Conservation (phyloP, 2,329 filamentous ascomycete genomes). For the Alternaria conjuncta region DNA sequence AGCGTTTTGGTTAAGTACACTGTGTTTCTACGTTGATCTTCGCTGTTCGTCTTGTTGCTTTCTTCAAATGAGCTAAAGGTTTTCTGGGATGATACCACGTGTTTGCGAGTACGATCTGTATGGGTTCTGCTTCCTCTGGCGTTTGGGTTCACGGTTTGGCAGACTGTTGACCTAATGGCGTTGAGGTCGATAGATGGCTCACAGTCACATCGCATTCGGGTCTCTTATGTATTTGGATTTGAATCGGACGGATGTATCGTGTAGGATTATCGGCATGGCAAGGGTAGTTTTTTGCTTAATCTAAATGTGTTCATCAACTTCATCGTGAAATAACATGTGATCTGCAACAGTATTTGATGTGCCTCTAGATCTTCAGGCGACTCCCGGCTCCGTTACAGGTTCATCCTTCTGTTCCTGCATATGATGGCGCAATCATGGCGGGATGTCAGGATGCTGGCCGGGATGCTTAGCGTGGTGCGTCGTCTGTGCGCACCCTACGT, state of each 20-base stretch:
- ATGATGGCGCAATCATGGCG: background rate
- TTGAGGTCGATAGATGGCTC: conserved; percentile 24
- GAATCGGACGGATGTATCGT: conserved; percentile 2
- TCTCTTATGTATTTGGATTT: conserved; percentile 2
- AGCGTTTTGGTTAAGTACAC: conserved; percentile 6
- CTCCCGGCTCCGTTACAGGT: background rate
- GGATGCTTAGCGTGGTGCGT: conserved; percentile 31
- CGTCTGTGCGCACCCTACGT: conserved; percentile 37
- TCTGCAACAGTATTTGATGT: background rate
- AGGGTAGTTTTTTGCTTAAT: conserved; percentile 15
- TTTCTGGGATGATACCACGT: conserved; percentile 43
- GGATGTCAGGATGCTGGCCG: background rate
- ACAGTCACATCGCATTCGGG: conserved; percentile 14
- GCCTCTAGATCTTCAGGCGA: background rate
- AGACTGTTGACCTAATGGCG: conserved; percentile 19
- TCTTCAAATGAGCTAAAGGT: conserved; percentile 10
- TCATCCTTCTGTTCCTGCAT: conserved; percentile 6
- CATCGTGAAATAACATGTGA: background rate
- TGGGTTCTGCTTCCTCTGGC: conserved; percentile 29
- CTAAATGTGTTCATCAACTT: conserved; percentile 6
- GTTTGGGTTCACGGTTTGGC: conserved; percentile 26
- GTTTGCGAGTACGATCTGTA: conserved; percentile 26
- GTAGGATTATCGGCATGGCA: conserved; percentile 26
- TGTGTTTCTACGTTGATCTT: conserved; percentile 11
- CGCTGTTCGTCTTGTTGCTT: conserved; percentile 18